Conservation (phyloP, 1,284 basidiomycete genomes). For the Sphaerobolus stellatus region DNA sequence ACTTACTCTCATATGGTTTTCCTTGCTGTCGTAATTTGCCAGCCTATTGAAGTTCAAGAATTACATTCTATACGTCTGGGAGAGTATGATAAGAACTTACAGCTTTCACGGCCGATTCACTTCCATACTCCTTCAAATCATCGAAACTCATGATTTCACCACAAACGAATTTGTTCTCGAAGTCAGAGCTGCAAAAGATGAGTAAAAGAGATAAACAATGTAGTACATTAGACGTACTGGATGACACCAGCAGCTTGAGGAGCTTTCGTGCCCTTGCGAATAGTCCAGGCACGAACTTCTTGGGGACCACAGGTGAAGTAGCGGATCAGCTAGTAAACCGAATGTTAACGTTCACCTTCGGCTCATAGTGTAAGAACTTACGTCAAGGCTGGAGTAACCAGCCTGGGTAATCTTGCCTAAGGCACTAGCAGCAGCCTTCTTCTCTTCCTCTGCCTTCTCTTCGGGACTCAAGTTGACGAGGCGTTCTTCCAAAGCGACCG, state of each 20-base stretch:
- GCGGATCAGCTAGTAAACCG: slow-evolving; percentile 71
- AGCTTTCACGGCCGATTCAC: slow-evolving; percentile 89
- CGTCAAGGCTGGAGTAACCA: slow-evolving; percentile 83
- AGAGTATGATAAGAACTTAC: slow-evolving; percentile 19
- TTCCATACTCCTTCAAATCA: slow-evolving; percentile 90
- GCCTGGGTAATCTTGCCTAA: slow-evolving; percentile 92
- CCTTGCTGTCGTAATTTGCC: slow-evolving; percentile 97
- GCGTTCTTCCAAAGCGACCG: slow-evolving; percentile 93
- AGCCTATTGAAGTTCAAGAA: slow-evolving; percentile 37
- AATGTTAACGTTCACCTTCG: slow-evolving; percentile 1
- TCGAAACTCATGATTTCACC: slow-evolving; percentile 96
- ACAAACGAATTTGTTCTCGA: slow-evolving; percentile 99
- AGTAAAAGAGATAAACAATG: slow-evolving; percentile 13
- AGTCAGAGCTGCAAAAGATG: slow-evolving; percentile 65
- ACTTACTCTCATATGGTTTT: slow-evolving; percentile 90
- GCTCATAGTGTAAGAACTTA: slow-evolving; percentile 34
- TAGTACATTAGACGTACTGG: slow-evolving; percentile 60
- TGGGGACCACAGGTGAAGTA: slow-evolving; percentile 98
- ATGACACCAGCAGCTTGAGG: slow-evolving; percentile 99
- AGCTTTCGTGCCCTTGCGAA: slow-evolving; percentile 90
- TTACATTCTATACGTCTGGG: neutral
- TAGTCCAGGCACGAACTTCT: slow-evolving; percentile 98
- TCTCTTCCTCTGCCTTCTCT: slow-evolving; percentile 77
- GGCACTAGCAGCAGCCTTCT: slow-evolving; percentile 69
- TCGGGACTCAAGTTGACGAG: slow-evolving; percentile 69